Base-by-base conservation (phyloP, 768 basidiomycete species). In the Asterophora lycoperdoides region DNA sequence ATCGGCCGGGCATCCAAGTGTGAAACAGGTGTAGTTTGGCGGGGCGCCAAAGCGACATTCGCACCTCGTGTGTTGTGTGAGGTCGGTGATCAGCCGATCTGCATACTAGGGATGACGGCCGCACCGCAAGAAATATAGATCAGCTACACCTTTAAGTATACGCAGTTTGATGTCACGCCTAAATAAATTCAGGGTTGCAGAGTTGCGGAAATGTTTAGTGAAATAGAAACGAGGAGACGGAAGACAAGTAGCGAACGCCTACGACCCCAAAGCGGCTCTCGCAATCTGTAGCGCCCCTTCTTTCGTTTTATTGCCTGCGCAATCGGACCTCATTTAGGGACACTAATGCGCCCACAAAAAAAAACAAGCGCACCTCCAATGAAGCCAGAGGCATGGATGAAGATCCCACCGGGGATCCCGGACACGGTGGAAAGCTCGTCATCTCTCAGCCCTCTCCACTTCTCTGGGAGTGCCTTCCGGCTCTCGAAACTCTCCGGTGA, bases 381-480 rank as follows among this genome's bases (percentile, higher is more conserved):
- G 66, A 99, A 99, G 7, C 96, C 96, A 50, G 86, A 88, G 1
- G 94, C 92, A 68, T 99, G 96, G 19, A 94, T 83, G 61, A 99
- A 99, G 46, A 96, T 81, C 44, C 94, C 78, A 1, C 85, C 92
- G 0, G 81, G 78, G 51, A 97, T 81, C 2, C 91, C 90, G 13
- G 81, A 81, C 6, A 79, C 68, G 55, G 78, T 69, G 40, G 85
- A 87, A 34, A 99, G 71, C 38, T 78, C 77, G 8, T 89, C 87
- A 64, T 98, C 95, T 40, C 96, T 76, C 33, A 93, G 68, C 5
- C 96, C 96, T 53, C 94, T 78, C 96, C 96, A 99, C 54, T 76
- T 73, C 61, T 96, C 93, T 1, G 96, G 96, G 34, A 99, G 72
- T 1, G 93, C 83, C 67, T 95, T 96, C 26, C 95, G 79, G 65